Percentiles rank a stretch among this genome's conserved stretches.
Evolutionary conservation across 192 early-diverging fungal genomes (phyloP).

Genomic region (Coemansia sp.): DNA sequence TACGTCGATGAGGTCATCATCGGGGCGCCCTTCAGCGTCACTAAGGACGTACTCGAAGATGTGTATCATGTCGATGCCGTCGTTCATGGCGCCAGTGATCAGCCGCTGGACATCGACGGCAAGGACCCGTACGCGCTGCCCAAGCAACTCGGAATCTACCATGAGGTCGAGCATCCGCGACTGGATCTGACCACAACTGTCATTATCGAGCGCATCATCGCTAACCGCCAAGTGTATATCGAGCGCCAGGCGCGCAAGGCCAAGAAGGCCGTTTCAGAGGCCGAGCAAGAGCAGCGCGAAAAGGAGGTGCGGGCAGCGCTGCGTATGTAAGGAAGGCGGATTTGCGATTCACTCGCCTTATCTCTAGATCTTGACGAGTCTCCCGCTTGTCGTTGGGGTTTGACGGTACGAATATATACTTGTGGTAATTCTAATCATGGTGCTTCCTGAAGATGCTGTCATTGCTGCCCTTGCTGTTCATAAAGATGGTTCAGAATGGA

Average conservation of each 20-base stretch:
- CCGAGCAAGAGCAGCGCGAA: conserved; percentile 62
- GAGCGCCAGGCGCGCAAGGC: conserved; percentile 76
- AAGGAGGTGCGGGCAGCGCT: conserved; percentile 53
- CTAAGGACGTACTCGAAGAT: conserved; percentile 79
- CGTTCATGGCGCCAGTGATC: conserved; percentile 69
- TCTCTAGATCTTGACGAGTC: background rate
- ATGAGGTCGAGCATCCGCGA: conserved; percentile 74
- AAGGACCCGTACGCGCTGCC: conserved; percentile 84
- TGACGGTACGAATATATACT: background rate
- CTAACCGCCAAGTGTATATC: conserved; percentile 75
- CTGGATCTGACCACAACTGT: conserved; percentile 77
- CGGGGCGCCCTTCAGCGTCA: conserved; percentile 86
- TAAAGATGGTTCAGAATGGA: conserved; percentile 51
- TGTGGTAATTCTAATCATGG: background rate
- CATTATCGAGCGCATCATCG: conserved; percentile 89
- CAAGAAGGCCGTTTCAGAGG: conserved; percentile 66
- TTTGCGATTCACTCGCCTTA: background rate
- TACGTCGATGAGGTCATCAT: conserved; percentile 95
- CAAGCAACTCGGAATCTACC: conserved; percentile 75
- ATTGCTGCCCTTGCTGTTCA: conserved; percentile 24
- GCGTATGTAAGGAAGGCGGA: background rate
- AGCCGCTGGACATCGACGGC: conserved; percentile 69
- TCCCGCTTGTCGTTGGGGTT: background rate
- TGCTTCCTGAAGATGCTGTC: background rate
- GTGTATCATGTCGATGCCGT: conserved; percentile 85